Evolutionary conservation across 2,329 filamentous ascomycete species (phyloP), one percentile per base, ranked within the genome.

Genomic region (Coniella vitis): DNA sequence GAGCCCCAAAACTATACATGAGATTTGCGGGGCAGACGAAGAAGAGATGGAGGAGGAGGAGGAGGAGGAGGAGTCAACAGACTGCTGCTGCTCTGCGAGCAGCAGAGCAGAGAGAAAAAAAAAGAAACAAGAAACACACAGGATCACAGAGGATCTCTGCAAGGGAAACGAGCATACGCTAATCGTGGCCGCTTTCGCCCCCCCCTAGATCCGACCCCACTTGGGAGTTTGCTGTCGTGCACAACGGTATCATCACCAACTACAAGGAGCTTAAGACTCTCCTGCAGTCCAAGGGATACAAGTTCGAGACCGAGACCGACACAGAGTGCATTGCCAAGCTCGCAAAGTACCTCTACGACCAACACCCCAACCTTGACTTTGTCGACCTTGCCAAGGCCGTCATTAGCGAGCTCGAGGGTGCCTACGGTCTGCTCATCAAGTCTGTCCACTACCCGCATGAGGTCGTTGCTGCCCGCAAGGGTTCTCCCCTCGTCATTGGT

Each of bases 191-290:
- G 7, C 16, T 21, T 16, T 46, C 9, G 4, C 9, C 17, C 17
- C 36, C 3, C 22, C 13, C 22, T 57, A 94, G 90, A 71, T 97
- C 91, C 58, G 93, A 98, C 69, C 82, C 86, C 61, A 87, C 75
- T 63, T 98, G 91, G 90, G 87, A 98, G 73, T 98, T 98, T 70
- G 80, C 88, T 58, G 84, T 98, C 61, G 93, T 97, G 54, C 93
- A 98, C 85, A 98, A 98, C 73, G 93, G 93, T 66, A 98, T 98
- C 79, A 98, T 98, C 73, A 98, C 93, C 76, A 98, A 98, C 81
- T 98, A 98, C 83, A 98, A 98, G 80, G 93, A 98, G 75, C 76
- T 98, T 63, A 95, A 91, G 83, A 88, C 86, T 55, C 83, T 98
- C 56, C 80, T 98, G 60, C 81, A 86, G 73, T 79, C 79, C 77